Conservation (phyloP, 1,139 yeast species). For the Spathaspora sp. region DNA sequence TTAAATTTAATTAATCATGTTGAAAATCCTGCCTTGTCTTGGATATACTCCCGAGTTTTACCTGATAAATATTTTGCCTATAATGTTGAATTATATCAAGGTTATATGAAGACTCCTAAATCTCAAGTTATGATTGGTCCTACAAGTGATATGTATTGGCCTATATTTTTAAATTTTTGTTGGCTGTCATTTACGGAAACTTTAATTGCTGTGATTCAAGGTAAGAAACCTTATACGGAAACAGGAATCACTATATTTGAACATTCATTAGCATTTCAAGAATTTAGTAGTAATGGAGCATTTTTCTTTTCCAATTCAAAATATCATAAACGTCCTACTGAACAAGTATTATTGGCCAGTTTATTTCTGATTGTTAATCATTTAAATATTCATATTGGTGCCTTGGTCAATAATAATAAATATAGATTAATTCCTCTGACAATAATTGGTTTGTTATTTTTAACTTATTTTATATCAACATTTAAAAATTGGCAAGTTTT, state of each 20-base stretch:
- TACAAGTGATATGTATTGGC: conserved; percentile 59
- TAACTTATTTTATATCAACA: conserved; percentile 43
- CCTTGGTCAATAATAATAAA: conserved; percentile 48
- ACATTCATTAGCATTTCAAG: conserved; percentile 73
- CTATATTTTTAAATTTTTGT: conserved; percentile 60
- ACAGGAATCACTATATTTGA: conserved; percentile 74
- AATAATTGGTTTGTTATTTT: conserved; percentile 50
- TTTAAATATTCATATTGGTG: conserved; percentile 57
- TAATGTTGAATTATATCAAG: conserved; percentile 25
- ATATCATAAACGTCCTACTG: conserved; percentile 42
- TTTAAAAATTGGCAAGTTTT: conserved; percentile 37
- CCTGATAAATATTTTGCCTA: conserved; percentile 34
- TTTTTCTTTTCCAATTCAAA: conserved; percentile 26
- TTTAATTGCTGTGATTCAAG: conserved; percentile 60
- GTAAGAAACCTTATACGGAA: conserved; percentile 59
- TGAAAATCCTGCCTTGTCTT: conserved; percentile 22
- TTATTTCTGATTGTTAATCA: conserved; percentile 56
- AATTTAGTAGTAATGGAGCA: conserved; percentile 49
- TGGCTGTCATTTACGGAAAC: conserved; percentile 70
- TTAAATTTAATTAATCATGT: conserved; percentile 27
- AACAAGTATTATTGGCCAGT: conserved; percentile 52
- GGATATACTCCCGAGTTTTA: conserved; percentile 15
- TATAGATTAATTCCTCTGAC: conserved; percentile 65
- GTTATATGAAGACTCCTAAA: conserved; percentile 37
- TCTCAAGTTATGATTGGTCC: conserved; percentile 47